Evolutionary conservation across 768 basidiomycete species (phyloP), one percentile per base, ranked within the genome.

Genomic region (Boletellus emodensis): DNA sequence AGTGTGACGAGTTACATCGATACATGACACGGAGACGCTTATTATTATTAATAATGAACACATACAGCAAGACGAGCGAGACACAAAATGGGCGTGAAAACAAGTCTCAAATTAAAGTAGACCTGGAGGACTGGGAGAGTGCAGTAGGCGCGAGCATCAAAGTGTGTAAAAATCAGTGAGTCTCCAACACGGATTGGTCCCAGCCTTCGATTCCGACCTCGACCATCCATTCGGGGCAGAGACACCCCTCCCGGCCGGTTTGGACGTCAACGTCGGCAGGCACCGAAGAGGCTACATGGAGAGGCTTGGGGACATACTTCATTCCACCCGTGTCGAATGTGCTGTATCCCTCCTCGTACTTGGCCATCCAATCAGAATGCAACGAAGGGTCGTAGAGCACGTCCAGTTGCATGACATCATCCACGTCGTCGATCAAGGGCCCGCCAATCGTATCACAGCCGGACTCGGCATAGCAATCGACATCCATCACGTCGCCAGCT

Each of bases 221-320:
- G 40, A 40, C 41, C 61, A 62, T 62, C 61, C 61, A 61, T 8
- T 61, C 61, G n/a, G 61, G 52, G 12, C 54, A 61, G 5, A 62
- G 48, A 44, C 57, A 60, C n/a, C 52, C 60, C 2, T 57, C 52
- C 12, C 30, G 54, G 6, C 30, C 30, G 0, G 39, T 42, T 17
- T 4, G 17, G 7, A 6, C 1, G 10, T 52, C 38, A 20, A 34
- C 6, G 18, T 2, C 4, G 3, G 10, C 20, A 24, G 6, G 17
- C 1, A 17, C 20, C 0, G 20, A n/a, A 11, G 40, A 20, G 12
- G 6, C 11, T 17, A 0, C 33, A 4, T 11, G 26, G 26, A 32
- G 17, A 18, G 22, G 3, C 9, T 43, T 20, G 5, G 28, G 46
- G 4, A 7, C 7, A 17, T 44, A 3, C 18, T 5, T 35, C 35